phyloP scores from a whole-genome alignment of 2,329 filamentous ascomycete species.

The Stromatinia cepivora region DNA sequence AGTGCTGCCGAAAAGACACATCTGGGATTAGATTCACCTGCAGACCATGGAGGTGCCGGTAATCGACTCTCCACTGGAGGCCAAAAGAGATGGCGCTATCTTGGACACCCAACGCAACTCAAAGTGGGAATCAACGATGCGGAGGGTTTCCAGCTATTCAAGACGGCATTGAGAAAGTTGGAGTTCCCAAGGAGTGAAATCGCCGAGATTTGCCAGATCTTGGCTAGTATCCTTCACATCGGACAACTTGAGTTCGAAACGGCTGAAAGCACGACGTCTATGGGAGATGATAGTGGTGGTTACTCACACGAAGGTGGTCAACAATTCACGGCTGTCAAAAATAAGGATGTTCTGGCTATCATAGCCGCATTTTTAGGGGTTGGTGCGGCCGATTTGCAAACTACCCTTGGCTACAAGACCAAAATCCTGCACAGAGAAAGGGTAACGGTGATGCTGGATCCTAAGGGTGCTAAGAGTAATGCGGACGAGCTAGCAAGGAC shows the following conservation, averaged over 20 bases:
- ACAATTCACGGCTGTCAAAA: slow-evolving; percentile 82
- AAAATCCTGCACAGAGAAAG: slow-evolving; percentile 95
- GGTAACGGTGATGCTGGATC: slow-evolving; percentile 98
- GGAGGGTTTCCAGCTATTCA: slow-evolving; percentile 96
- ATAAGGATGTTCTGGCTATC: slow-evolving; percentile 83
- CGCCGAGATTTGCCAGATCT: slow-evolving; percentile 92
- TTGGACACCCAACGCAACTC: slow-evolving; percentile 93
- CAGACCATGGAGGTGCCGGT: slow-evolving; percentile 42
- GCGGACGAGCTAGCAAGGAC: slow-evolving; percentile 93
- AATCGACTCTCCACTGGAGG: slow-evolving; percentile 50
- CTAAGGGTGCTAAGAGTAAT: slow-evolving; percentile 82
- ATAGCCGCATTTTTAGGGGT: slow-evolving; percentile 95
- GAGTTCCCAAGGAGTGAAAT: slow-evolving; percentile 94
- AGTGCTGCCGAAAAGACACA: slow-evolving; percentile 88
- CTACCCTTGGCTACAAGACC: slow-evolving; percentile 89
- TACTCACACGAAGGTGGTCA: slow-evolving; percentile 94
- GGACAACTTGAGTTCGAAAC: slow-evolving; percentile 93
- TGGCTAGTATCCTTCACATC: slow-evolving; percentile 94
- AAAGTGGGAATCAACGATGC: slow-evolving; percentile 96
- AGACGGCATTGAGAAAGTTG: slow-evolving; percentile 88
- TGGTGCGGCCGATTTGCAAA: slow-evolving; percentile 76
- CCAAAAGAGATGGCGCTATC: slow-evolving; percentile 91
- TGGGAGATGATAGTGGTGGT: slow-evolving; percentile 88
- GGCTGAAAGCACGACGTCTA: slow-evolving; percentile 73
- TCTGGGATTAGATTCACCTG: slow-evolving; percentile 56